Evolutionary conservation across 2,329 filamentous ascomycete species (phyloP).

Genomic region (Phialophora macrospora): DNA sequence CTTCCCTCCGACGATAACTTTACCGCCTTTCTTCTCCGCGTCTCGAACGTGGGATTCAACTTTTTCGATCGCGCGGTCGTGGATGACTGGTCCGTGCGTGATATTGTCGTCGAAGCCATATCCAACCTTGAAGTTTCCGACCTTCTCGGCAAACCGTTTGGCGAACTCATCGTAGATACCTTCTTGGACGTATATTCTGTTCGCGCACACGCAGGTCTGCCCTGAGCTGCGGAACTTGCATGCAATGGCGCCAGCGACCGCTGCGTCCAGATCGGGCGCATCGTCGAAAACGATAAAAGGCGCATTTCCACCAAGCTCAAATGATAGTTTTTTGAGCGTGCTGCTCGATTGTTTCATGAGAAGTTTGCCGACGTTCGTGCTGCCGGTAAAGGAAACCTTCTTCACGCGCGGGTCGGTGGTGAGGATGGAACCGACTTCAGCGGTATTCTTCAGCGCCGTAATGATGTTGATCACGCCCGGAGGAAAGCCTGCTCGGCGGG

Average conservation of each 20-base stretch:
- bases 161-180: constrained; percentile 61
- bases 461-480: constrained; percentile 90
- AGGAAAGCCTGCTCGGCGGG: constrained; percentile 83
- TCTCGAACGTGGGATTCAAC: constrained; percentile 80
- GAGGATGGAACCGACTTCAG: constrained; percentile 75
- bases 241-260: constrained; percentile 79
- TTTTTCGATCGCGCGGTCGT: constrained; percentile 79
- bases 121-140: constrained; percentile 56
- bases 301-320: constrained; percentile 93
- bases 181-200: constrained; percentile 59
- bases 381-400: constrained; percentile 93
- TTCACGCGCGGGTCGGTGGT: constrained; percentile 77
- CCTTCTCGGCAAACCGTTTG: constrained; percentile 58
- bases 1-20: constrained; percentile 75
- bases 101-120: constrained; percentile 53
- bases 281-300: constrained; percentile 98
- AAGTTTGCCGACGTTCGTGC: constrained; percentile 68
- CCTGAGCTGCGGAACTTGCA: constrained; percentile 94
- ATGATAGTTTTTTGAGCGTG: constrained; percentile 83
- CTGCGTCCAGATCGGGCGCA: constrained; percentile 77
- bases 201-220: constrained; percentile 90
- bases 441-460: constrained; percentile 77
- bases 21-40: constrained; percentile 76
- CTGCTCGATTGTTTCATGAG: constrained; percentile 88
- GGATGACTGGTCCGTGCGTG: constrained; percentile 64